Conservation (phyloP, 768 basidiomycete species). For the Boletales sp. region DNA sequence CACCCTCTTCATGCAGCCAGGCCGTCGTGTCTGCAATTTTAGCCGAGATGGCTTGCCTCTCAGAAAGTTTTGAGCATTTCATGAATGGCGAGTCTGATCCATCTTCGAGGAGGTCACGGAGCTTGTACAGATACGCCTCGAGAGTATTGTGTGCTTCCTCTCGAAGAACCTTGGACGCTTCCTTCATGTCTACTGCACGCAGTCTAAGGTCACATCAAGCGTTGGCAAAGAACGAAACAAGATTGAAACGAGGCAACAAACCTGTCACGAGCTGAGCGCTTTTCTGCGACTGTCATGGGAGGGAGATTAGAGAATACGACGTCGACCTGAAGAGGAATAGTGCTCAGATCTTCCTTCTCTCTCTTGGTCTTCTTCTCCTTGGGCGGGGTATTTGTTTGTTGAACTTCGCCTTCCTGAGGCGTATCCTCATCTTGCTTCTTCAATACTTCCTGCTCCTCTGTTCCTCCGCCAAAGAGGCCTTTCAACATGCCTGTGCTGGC, state of each 20-base stretch:
- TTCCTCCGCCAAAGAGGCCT: conserved; percentile 72
- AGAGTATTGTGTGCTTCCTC: conserved; percentile 91
- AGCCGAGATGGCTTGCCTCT: conserved; percentile 62
- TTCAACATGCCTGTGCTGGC: conserved; percentile 70
- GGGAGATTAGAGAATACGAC: conserved; percentile 58
- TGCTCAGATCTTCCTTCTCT: conserved; percentile 44
- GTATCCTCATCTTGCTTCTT: conserved; percentile 23
- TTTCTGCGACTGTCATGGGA: conserved; percentile 76
- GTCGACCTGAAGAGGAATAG: conserved; percentile 64
- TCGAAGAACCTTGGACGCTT: conserved; percentile 68
- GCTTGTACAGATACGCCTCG: conserved; percentile 89
- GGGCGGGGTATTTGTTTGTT: conserved; percentile 24
- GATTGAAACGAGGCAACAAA: conserved; percentile 31
- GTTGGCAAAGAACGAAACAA: neutral
- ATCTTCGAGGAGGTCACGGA: conserved; percentile 77
- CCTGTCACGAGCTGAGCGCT: conserved; percentile 70
- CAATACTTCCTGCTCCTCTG: conserved; percentile 32
- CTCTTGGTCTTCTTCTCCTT: conserved; percentile 37
- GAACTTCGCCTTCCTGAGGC: conserved; percentile 30
- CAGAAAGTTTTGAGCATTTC: conserved; percentile 73
- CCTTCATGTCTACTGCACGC: conserved; percentile 71
- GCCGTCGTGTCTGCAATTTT: conserved; percentile 69
- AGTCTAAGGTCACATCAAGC: conserved; percentile 46
- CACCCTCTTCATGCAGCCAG: conserved; percentile 86
- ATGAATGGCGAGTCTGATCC: conserved; percentile 70